Conservation (phyloP, 2,329 filamentous ascomycete species). For the Sporothrix variecibatus region DNA sequence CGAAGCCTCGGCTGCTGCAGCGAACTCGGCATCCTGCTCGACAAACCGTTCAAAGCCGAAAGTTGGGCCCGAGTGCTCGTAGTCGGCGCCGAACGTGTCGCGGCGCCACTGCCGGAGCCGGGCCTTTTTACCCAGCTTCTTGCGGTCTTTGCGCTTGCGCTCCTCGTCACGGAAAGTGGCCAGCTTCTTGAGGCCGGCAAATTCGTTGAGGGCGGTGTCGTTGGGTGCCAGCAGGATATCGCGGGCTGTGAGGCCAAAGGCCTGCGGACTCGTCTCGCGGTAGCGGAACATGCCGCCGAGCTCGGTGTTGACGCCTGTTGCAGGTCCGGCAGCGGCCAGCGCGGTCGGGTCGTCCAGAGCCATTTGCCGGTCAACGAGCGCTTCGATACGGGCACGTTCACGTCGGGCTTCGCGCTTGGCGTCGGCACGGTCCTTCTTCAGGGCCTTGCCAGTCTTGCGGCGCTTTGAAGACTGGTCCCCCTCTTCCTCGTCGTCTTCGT, state of each 20-base stretch:
- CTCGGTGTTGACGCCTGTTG: constrained; percentile 30
- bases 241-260: constrained; percentile 83
- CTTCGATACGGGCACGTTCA: constrained; percentile 81
- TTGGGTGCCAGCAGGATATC: constrained; percentile 89
- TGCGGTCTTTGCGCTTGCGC: constrained; percentile 87
- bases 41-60: constrained; percentile 54
- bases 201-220: constrained; percentile 84
- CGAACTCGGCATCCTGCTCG: constrained; percentile 31
- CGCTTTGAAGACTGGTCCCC: constrained; percentile 52
- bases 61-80: constrained; percentile 57
- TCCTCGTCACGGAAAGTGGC: constrained; percentile 84
- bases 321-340: constrained; percentile 35
- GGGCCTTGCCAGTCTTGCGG: constrained; percentile 61
- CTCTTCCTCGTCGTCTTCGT: constrained; percentile 38
- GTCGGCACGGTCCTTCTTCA: constrained; percentile 59
- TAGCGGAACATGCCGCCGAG: constrained; percentile 68
- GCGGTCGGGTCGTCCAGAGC: constrained; percentile 69
- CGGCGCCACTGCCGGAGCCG: constrained; percentile 81
- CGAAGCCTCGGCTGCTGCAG: constrained; percentile 31
- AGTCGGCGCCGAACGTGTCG: constrained; percentile 63
- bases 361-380: constrained; percentile 79
- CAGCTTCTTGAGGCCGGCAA: constrained; percentile 91
- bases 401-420: constrained; percentile 73
- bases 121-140: constrained; percentile 89
- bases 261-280: constrained; percentile 86